These are phyloP conservation scores for Microstegium vimineum DNA, from an alignment of 176 grass and related monocot species.

Conservation along the genomic window DNA sequence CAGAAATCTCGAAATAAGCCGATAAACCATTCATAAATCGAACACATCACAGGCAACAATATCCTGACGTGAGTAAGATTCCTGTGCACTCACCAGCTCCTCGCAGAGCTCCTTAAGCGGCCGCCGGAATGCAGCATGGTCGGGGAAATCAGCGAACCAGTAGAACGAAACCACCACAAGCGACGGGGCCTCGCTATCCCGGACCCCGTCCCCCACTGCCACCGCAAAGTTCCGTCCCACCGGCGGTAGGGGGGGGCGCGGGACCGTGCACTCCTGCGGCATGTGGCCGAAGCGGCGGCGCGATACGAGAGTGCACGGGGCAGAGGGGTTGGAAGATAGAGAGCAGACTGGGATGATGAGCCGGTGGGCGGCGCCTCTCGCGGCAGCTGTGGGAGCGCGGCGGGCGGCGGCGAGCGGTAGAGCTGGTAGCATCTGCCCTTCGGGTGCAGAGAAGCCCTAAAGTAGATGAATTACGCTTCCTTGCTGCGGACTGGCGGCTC, in stretches of 20 bases:
- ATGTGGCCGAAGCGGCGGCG: slow-evolving; percentile 22
- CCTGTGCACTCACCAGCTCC: slow-evolving; percentile 56
- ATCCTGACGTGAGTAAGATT: not conserved
- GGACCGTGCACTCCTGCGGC: slow-evolving; percentile 16
- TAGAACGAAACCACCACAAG: slow-evolving; percentile 91
- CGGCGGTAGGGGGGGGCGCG: slow-evolving; percentile 7
- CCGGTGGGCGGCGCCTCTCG: slow-evolving; percentile 19
- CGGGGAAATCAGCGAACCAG: slow-evolving; percentile 70
- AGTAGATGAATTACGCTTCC: no score
- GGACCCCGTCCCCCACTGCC: not conserved
- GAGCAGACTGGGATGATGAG: slow-evolving; percentile 21
- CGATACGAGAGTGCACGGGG: not conserved
- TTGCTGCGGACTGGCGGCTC: no score
- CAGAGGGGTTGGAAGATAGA: not conserved
- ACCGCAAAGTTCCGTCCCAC: slow-evolving; percentile 30
- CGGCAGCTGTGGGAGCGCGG: slow-evolving; percentile 35
- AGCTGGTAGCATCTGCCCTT: slow-evolving; percentile 38
- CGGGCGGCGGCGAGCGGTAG: slow-evolving; percentile 37
- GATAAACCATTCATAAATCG: not conserved
- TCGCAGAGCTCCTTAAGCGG: slow-evolving; percentile 86
- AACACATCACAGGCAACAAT: not conserved
- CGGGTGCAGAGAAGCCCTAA: not conserved
- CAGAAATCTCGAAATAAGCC: not conserved
- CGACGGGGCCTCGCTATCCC: not conserved
- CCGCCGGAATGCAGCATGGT: slow-evolving; percentile 57